A percentile compares a stretch with the other conserved stretches of the same genome.
Evolutionary conservation across 2,329 filamentous ascomycete genomes (phyloP).

Genomic region (Ophiognomonia clavigignenti-juglandacearum): DNA sequence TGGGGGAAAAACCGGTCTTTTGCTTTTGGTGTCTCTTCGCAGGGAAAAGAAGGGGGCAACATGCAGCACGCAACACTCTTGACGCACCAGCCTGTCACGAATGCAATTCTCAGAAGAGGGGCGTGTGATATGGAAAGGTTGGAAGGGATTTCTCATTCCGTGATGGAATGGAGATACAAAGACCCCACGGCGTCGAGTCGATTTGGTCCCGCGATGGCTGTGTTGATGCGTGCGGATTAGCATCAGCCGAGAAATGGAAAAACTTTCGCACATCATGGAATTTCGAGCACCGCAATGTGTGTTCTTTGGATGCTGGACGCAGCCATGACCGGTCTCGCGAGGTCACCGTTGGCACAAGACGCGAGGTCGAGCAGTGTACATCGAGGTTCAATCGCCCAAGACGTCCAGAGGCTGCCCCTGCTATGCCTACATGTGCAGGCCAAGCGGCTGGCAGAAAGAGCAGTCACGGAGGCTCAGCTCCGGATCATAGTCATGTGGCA

Average conservation of each 20-base stretch:
- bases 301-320: too few species aligned
- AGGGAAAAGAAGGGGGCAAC: too few species aligned
- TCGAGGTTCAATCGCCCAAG: too few species aligned
- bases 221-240: conserved; percentile 17
- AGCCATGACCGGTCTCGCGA: too few species aligned
- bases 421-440: too few species aligned
- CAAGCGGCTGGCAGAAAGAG: too few species aligned
- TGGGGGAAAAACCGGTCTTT: conserved; percentile 20
- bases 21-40: conserved; percentile 19
- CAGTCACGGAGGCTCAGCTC: too few species aligned
- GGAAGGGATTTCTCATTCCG: conserved; percentile 9
- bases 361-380: too few species aligned
- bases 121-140: conserved; percentile 14
- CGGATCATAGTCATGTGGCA: too few species aligned
- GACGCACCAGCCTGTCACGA: background rate
- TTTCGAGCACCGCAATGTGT: background rate
- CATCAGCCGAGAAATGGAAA: conserved; percentile 17
- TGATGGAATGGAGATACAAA: conserved; percentile 2
- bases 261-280: conserved; percentile 9
- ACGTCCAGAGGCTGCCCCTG: too few species aligned
- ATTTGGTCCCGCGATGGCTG: conserved; percentile 15
- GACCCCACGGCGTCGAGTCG: conserved; percentile 15
- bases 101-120: conserved; percentile 6
- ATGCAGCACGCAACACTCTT: conserved; percentile 12
- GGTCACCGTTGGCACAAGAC: too few species aligned